Conservation (phyloP, 176 grass and related monocot species). For the Aegilops bicornis region DNA sequence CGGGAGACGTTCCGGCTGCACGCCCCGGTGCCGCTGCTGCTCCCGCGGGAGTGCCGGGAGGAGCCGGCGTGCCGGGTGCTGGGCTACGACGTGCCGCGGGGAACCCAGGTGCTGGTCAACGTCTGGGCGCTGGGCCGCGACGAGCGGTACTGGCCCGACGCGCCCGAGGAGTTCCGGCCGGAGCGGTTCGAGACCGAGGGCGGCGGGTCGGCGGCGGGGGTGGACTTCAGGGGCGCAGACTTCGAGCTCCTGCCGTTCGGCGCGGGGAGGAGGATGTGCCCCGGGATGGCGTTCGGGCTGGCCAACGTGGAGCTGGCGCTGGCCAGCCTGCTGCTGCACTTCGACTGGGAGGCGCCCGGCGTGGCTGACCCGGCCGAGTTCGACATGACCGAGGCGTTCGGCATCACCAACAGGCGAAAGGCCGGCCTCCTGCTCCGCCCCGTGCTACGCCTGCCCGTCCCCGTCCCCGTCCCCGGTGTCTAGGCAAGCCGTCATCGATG, state of each 20-base stretch:
- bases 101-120: conserved; percentile 53
- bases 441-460: neutral
- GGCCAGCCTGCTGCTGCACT: conserved; percentile 44
- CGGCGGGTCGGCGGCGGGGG: neutral
- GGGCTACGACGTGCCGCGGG: conserved; percentile 46
- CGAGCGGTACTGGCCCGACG: conserved; percentile 35
- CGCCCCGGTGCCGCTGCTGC: conserved; percentile 42
- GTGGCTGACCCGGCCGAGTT: neutral
- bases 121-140: conserved; percentile 62
- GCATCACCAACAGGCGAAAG: conserved; percentile 15
- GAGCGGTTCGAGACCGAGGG: conserved; percentile 38
- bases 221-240: conserved; percentile 41
- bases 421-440: conserved; percentile 26
- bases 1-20: conserved; percentile 65
- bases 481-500: neutral
- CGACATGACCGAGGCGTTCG: conserved; percentile 47
- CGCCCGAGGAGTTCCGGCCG: conserved; percentile 46
- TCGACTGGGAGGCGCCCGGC: conserved; percentile 44
- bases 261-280: conserved; percentile 55
- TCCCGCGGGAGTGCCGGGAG: conserved; percentile 40
- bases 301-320: conserved; percentile 52
- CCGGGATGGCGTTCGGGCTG: conserved; percentile 40
- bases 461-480: neutral
- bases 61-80: conserved; percentile 23
- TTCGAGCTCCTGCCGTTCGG: conserved; percentile 56